Percentiles rank a stretch among this genome's conserved stretches.
Conservation (phyloP, 371 early-diverging fungal species). For the Mortierella sp. region DNA sequence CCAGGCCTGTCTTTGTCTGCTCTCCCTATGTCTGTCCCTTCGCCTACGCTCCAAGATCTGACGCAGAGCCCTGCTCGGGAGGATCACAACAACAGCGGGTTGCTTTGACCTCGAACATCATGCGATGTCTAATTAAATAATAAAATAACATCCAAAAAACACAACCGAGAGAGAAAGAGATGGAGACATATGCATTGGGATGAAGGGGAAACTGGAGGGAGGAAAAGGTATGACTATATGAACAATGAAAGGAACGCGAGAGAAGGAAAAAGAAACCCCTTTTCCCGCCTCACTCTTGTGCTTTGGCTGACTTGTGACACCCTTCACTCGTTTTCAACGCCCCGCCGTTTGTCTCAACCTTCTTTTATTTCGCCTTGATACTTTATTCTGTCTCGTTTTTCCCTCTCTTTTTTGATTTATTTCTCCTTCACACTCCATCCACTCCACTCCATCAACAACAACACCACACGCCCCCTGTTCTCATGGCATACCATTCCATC, state of each 20-base stretch:
- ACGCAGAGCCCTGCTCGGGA: background rate
- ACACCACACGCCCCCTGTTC: background rate
- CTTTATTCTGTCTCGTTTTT: background rate
- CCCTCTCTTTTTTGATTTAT: background rate
- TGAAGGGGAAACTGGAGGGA: conserved; percentile 6
- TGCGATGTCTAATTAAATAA: background rate
- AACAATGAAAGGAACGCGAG: background rate
- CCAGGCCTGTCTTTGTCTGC: background rate
- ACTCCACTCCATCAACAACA: background rate
- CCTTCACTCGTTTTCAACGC: background rate
- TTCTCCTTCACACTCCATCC: background rate
- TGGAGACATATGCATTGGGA: background rate
- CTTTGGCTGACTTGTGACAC: background rate
- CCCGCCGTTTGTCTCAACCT: background rate
- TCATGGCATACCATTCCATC: conserved; percentile 44
- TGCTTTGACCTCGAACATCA: conserved; percentile 12
- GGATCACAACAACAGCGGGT: conserved; percentile 1
- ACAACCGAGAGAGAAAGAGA: background rate
- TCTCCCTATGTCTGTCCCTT: background rate
- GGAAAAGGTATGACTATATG: background rate
- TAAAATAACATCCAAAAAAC: background rate
- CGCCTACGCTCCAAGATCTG: background rate
- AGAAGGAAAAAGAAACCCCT: background rate
- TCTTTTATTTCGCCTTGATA: background rate
- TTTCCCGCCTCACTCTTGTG: background rate